Evolutionary conservation across 1,284 basidiomycete genomes (phyloP), one percentile per base, ranked within the genome.

Genomic region (Singerocomus rubriflavus): DNA sequence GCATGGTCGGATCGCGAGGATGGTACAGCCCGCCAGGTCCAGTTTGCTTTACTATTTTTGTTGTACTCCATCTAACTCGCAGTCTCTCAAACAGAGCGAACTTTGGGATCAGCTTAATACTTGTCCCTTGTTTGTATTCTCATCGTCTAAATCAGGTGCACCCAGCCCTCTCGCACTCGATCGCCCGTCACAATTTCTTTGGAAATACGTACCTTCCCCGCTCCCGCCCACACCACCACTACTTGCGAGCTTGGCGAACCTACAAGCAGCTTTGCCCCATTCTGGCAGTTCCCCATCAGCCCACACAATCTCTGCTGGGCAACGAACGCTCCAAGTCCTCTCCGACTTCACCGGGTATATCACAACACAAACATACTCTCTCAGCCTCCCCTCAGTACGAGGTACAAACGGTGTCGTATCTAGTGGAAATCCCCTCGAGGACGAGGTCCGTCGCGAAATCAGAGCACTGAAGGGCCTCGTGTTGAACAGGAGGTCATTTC

Each of bases 91-190:
- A 27, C 60, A 89, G 86, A 71, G 73, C 54, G 62, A 65, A 21
- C 65, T 88, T 25, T 88, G 85, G 83, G 70, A 78, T 32, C 78
- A 78, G 4, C 77, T 89, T 26, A 75, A 75, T 11, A 74, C 71
- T 3, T 79, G 71, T 40, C 71, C 80, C 2, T 55, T 78, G 7
- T 88, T 88, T 63, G 59, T 62, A 12, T 61, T 58, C 10, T 55
- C 63, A 31, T 12, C 50, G 14, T 50, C 59, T 14, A 47, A 57
- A 52, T 33, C 53, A 44, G 48, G 59, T 31, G 11, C 48, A 27
- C 3, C 48, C 27, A 34, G 13, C 46, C 39, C 30, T 41, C 46
- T 55, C 8, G 44, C 46, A 30, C 42, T 60, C 27, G 64, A 59
- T 44, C 64, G 58, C 40, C 65, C 60, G 44, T 65, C 61, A 41